These are phyloP conservation scores for Miamiensis avidus DNA, from an alignment of 169 alveolate genomes.

Conservation along the genomic window DNA sequence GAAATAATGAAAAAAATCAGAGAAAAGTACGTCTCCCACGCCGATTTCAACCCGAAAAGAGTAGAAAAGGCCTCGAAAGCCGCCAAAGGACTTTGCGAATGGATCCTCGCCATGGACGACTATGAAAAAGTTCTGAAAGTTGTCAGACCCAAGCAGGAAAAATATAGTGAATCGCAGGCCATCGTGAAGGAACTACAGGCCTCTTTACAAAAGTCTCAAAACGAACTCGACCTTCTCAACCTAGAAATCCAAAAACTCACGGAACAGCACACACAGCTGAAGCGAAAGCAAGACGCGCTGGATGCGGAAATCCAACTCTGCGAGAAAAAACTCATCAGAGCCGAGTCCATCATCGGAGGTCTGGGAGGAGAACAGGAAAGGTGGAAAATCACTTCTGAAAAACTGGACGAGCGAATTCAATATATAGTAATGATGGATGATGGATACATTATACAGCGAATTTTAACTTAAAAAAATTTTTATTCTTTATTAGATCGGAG, in stretches of 20 bases:
- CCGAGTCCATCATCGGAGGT: conserved; percentile 77
- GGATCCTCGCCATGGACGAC: conserved; percentile 62
- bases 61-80: conserved; percentile 64
- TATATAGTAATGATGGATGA: conserved; percentile 37
- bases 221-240: conserved; percentile 63
- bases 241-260: conserved; percentile 58
- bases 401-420: conserved; percentile 55
- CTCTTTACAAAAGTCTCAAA: conserved; percentile 61
- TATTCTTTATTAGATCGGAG: conserved; percentile 60
- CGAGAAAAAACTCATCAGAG: conserved; percentile 75
- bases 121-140: conserved; percentile 61
- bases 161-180: conserved; percentile 49
- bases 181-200: conserved; percentile 45
- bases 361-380: conserved; percentile 84
- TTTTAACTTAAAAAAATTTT: too few species aligned
- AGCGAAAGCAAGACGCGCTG: conserved; percentile 55
- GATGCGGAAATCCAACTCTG: conserved; percentile 71
- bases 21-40: conserved; percentile 38
- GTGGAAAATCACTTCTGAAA: conserved; percentile 76
- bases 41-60: conserved; percentile 63
- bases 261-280: conserved; percentile 59
- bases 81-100: conserved; percentile 66
- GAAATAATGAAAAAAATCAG: conserved; percentile 52
- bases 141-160: conserved; percentile 57
- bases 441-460: not conserved